These are phyloP conservation scores for Neodidymelliopsis sp. DNA, from an alignment of 2,329 filamentous ascomycete species.

Conservation along the genomic window DNA sequence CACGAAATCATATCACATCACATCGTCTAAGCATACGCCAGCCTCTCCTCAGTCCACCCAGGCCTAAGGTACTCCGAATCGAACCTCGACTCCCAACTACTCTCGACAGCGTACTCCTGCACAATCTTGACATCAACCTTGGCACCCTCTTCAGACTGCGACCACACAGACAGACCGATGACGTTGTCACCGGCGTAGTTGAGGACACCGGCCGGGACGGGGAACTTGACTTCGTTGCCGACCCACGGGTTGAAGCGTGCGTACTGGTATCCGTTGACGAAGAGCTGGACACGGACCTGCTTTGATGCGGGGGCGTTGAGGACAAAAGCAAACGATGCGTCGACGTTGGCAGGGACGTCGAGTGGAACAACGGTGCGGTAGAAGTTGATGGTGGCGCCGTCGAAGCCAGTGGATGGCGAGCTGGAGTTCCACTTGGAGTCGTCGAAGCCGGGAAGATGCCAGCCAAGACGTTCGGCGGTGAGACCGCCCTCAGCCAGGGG, in stretches of 20 bases:
- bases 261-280: slow-evolving; percentile 72
- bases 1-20: not conserved
- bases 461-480: slow-evolving; percentile 64
- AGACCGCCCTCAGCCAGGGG: slow-evolving; percentile 66
- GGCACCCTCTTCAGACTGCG: slow-evolving; percentile 62
- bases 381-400: slow-evolving; percentile 61
- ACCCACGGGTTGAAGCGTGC: slow-evolving; percentile 67
- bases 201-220: slow-evolving; percentile 66
- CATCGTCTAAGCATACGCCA: slow-evolving; percentile 37
- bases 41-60: slow-evolving; percentile 54
- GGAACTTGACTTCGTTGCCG: slow-evolving; percentile 67
- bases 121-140: slow-evolving; percentile 60
- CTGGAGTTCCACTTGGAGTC: slow-evolving; percentile 54
- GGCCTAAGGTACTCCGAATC: slow-evolving; percentile 60
- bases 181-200: slow-evolving; percentile 67
- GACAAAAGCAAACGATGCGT: slow-evolving; percentile 65
- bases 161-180: slow-evolving; percentile 66
- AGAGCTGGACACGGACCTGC: slow-evolving; percentile 63
- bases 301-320: slow-evolving; percentile 56
- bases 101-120: slow-evolving; percentile 62
- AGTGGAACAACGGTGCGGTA: slow-evolving; percentile 64
- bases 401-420: slow-evolving; percentile 52
- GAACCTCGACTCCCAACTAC: slow-evolving; percentile 61
- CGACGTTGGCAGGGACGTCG: slow-evolving; percentile 59
- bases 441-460: slow-evolving; percentile 65